Conservation (phyloP, 2,329 filamentous ascomycete species). For the Nemania serpens region DNA sequence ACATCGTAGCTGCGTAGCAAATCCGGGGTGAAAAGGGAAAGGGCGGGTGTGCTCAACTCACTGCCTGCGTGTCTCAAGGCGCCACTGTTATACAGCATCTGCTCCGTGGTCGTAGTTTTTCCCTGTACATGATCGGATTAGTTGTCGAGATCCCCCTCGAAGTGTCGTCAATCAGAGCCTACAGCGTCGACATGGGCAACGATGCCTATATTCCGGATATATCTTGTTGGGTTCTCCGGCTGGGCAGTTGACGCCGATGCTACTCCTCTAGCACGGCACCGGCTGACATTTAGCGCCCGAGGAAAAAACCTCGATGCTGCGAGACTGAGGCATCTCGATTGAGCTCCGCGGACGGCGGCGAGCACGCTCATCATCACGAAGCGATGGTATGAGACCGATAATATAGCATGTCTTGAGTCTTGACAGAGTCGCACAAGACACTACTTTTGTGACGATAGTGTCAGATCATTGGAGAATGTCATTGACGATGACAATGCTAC, state of each 20-base stretch:
- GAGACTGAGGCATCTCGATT: slow-evolving; percentile 32
- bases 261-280: slow-evolving; percentile 22
- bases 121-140: slow-evolving; percentile 56
- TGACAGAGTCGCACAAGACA: background rate
- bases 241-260: slow-evolving; percentile 31
- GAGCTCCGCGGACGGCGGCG: slow-evolving; percentile 34
- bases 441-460: background rate
- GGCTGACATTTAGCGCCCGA: slow-evolving; percentile 18
- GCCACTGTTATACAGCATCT: slow-evolving; percentile 97
- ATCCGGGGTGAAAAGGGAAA: background rate
- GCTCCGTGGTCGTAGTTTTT: slow-evolving; percentile 98
- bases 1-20: background rate
- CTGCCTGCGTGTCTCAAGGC: slow-evolving; percentile 83
- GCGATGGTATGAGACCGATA: slow-evolving; percentile 1
- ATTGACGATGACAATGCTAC: too few relatives aligned
- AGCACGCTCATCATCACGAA: slow-evolving; percentile 36
- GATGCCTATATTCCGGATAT: slow-evolving; percentile 93
- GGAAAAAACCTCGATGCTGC: slow-evolving; percentile 26
- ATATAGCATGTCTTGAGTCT: slow-evolving; percentile 10
- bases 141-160: background rate
- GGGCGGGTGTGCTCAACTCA: slow-evolving; percentile 44
- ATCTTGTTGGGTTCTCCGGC: slow-evolving; percentile 52
- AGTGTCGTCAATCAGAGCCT: slow-evolving; percentile 32
- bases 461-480: background rate
- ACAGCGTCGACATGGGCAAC: slow-evolving; percentile 97